Evolutionary conservation across 139 green algal species (phyloP), one percentile per base, ranked within the genome.

Genomic region (Tetradesmus obliquus): DNA sequence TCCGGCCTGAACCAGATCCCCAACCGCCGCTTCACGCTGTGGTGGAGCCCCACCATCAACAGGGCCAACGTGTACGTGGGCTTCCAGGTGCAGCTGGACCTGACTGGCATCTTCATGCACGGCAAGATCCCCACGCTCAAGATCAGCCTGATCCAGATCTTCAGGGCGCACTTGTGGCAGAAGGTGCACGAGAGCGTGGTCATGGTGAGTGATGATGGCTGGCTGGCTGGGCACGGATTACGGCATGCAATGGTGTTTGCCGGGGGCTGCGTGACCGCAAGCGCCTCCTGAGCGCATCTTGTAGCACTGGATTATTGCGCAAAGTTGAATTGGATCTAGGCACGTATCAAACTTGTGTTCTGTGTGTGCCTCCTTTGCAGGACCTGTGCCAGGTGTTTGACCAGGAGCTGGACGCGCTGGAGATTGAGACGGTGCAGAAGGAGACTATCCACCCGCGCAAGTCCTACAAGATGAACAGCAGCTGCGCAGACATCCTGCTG

Each of bases 101-200:
- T 99, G n/a, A 99, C 98, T 2, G 98, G 98, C 93, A 99, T 99
- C 94, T 99, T 99, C 97, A 99, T 99, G 98, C 97, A 99, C 91
- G 80, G 91, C 62, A 91, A 99, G 95, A 99, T 99, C 89, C 98
- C 98, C 72, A 99, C 98, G 72, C 96, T 99, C 82, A 99, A 99
- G 96, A 99, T 99, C 94, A 98, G 95, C 19, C 96, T 99, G 88
- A 99, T 99, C 93, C 86, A 99, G 97, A 99, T 99, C 96, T 99
- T 99, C 95, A 95, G 98, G 79, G 98, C 98, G 12, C 98, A 99
- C 92, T 94, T 99, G 92, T 99, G 98, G 98, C 98, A 99, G 96
- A 99, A 99, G 95, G 95, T 99, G 45, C 98, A 99, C 93, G 98
- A 99, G 96, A 97, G 92, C 54, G 91, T 99, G n/a, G 98, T 99